These are phyloP conservation scores for Setaria italica DNA, from an alignment of 202 grass and related monocot species.

Conservation along the genomic window DNA sequence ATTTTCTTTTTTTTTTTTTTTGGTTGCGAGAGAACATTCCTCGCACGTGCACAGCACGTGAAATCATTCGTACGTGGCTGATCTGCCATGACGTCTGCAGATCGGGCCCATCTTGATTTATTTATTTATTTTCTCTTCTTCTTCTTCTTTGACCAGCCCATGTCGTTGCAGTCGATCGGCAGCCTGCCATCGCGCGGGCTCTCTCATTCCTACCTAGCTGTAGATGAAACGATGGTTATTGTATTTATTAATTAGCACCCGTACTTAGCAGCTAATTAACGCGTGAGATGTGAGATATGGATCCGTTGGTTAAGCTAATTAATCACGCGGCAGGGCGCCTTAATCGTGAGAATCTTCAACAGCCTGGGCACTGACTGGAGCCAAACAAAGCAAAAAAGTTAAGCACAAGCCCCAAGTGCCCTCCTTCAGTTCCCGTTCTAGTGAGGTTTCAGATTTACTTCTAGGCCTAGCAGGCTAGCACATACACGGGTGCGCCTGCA, in stretches of 20 bases:
- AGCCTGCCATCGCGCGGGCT: no score
- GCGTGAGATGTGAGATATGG: background rate
- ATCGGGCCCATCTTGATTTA: background rate
- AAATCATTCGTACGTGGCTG: background rate
- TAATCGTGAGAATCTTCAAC: background rate
- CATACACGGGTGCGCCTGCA: no score
- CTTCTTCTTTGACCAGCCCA: background rate
- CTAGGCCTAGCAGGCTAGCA: no score
- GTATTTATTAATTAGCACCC: background rate
- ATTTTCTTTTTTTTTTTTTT: no score
- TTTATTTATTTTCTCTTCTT: background rate
- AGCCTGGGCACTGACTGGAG: background rate
- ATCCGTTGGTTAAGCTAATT: background rate
- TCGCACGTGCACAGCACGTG: background rate
- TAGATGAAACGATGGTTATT: background rate
- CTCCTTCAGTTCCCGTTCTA: no score
- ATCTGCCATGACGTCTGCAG: background rate
- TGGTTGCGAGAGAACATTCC: no score
- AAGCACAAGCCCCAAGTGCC: background rate
- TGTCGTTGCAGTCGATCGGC: no score
- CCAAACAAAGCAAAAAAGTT: background rate
- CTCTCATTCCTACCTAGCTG: background rate
- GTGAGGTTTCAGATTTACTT: no score
- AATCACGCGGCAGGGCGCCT: background rate
- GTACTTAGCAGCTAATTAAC: background rate